Percentiles rank a stretch among this genome's conserved stretches.
phyloP scores from a whole-genome alignment of 805 yeast genomes.

The Yarrowia sp. region DNA sequence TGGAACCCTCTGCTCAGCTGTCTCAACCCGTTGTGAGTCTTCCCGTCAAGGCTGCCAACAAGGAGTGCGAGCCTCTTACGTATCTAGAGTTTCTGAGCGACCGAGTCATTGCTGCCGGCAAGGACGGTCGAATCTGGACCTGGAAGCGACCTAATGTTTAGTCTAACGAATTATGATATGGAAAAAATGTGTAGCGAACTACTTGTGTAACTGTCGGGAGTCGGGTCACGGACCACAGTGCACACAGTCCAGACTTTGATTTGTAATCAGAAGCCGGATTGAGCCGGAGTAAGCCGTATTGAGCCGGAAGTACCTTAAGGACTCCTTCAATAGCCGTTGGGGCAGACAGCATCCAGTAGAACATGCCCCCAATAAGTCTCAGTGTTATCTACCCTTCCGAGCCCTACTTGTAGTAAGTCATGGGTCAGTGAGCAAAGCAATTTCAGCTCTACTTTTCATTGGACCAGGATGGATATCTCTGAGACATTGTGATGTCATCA shows the following conservation, averaged over 20 bases:
- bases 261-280: too few relatives aligned
- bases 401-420: too few relatives aligned
- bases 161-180: not conserved
- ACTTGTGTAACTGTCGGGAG: too few relatives aligned
- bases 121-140: constrained; percentile 50
- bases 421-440: not conserved
- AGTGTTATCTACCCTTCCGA: too few relatives aligned
- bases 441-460: not conserved
- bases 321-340: too few relatives aligned
- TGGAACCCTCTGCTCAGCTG: constrained; percentile 42
- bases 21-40: constrained; percentile 47
- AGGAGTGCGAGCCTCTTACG: constrained; percentile 46
- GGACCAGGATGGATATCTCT: not conserved
- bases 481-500: not conserved
- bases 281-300: too few relatives aligned
- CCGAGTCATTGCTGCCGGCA: constrained; percentile 45
- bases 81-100: constrained; percentile 46
- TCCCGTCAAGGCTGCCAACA: constrained; percentile 44
- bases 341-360: too few relatives aligned
- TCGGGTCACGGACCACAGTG: too few relatives aligned
- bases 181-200: too few relatives aligned
- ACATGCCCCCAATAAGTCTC: too few relatives aligned
- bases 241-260: too few relatives aligned
- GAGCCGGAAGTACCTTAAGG: too few relatives aligned
- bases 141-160: constrained; percentile 44